Conservation (phyloP, 306 rosid genomes). For the Senna tora region DNA sequence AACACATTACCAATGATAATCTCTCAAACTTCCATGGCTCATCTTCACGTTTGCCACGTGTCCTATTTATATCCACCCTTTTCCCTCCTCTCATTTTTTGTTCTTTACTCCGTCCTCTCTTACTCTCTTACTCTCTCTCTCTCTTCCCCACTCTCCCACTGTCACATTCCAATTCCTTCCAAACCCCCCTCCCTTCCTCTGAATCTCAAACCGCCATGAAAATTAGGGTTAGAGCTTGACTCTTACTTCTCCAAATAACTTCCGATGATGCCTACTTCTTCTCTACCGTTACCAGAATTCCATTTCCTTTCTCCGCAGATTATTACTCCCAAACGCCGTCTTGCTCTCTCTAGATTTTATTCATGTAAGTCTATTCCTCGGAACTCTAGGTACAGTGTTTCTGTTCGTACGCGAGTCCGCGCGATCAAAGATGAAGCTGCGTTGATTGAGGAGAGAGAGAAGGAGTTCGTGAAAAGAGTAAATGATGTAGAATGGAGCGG, state of each 20-base stretch:
- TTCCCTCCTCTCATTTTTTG: constrained; percentile 29
- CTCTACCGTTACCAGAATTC: constrained; percentile 59
- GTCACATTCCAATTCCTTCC: constrained; percentile 3
- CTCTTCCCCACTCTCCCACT: constrained; percentile 3
- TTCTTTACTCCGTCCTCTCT: constrained; percentile 14
- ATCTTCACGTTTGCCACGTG: constrained; percentile 74
- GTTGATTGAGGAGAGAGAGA: constrained; percentile 45
- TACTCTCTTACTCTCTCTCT: constrained; percentile 16
- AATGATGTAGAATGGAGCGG: constrained; percentile 60
- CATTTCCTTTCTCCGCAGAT: constrained; percentile 58
- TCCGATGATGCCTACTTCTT: constrained; percentile 58
- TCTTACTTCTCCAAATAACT: not conserved
- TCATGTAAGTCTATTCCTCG: constrained; percentile 35
- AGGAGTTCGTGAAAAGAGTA: constrained; percentile 50
- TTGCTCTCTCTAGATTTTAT: constrained; percentile 38
- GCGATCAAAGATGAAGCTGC: constrained; percentile 66
- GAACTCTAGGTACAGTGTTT: constrained; percentile 24
- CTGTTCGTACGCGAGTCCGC: constrained; percentile 47
- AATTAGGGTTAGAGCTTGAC: constrained; percentile 45
- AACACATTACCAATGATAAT: constrained; percentile 52
- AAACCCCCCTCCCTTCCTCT: not conserved
- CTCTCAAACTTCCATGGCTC: constrained; percentile 38
- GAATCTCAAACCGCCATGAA: constrained; percentile 43
- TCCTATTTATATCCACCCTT: constrained; percentile 58
- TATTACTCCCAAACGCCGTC: constrained; percentile 46